Base-by-base conservation (phyloP, 352 stramenopile species). In the Discostella stelligera region DNA sequence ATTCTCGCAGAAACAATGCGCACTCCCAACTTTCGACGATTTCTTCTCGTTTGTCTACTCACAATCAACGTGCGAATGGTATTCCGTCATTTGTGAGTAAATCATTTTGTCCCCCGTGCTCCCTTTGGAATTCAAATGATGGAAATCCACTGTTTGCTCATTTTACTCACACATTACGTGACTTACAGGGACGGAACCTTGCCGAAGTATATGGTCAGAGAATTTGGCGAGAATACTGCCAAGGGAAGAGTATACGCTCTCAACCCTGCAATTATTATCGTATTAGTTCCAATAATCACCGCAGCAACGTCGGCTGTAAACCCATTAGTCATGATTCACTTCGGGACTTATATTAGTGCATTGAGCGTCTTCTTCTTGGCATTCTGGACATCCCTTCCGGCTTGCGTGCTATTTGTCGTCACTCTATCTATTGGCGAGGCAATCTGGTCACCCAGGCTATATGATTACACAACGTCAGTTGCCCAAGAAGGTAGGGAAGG, bases 241-340 rank as follows among this genome's bases (percentile, higher is more conserved):
- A 93, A 93, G 41, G 87, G 89, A 18, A 78, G 79, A 5, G 89
- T 94, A 1, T 94, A 91, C 65, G 70, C 79, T 14, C 89, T 94
- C 62, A 94, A 94, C 60, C 89, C 89, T 44, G 63, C 80, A 8
- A 53, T 94, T 16, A 93, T 94, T 62, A 90, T 94, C 13, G 79
- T 86, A 13, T 66, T 94, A 10, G 88, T 93, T 2, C 89, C 89
- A 16, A 72, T 92, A 9, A 69, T 94, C 0, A 84, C 86, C 0
- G 87, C 87, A 9, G 74, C 76, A 7, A 94, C 89, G 5, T 81
- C 76, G 0, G 16, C 84, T 0, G 62, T 89, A 8, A 54, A 89
- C 56, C 80, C 87, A 25, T 77, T 92, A 25, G 49, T 87, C 8
- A 92, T 94, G 85, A 93, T 94, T 61, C 79, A 90, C 60, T 73